Evolutionary conservation across 176 grass and related monocot genomes (phyloP), one percentile per base, ranked within the genome.

Genomic region (Rhipidocladum racemiflorum): DNA sequence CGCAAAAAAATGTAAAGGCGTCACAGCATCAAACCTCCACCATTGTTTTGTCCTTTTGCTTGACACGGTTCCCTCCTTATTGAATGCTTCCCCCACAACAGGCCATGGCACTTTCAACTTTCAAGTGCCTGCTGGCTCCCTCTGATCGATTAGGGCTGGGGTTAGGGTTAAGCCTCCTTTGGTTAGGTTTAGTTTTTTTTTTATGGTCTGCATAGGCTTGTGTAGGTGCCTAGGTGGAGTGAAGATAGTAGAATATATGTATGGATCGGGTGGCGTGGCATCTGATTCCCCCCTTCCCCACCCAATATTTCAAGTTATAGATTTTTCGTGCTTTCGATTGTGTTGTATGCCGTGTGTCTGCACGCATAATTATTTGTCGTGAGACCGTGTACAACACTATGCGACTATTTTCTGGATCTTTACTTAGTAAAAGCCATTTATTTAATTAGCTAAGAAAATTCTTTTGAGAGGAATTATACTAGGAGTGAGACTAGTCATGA

Each of bases 151-250:
- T 83, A 46, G 68, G 45, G 83, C 76, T 76, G 62, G 30, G 15
- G 75, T 62, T 77, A 59, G 32, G 14, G 65, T 79, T 79, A 79
- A 67, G 13, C 38, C 75, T 15, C 54, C 71, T 74, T 29, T 83
- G 24, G 87, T 92, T 83, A 91, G 90, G 87, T 80, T 93, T 93
- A 93, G 88, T 88, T 88, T 87, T 85, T 43, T 28, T 64, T 85
- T 86, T 78, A n/a, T 76, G 69, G 36, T 32, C 35, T 77, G 87
- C 72, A 1, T 72, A n/a, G 75, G 65, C 11, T 56, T 29, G 32
- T 50, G 51, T 34, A 48, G 51, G 71, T 29, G 32, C 36, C 36
- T 34, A 48, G 51, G 71, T 43, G 82, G 68, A 64, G 85, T 50
- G 70, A 85, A 73, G 65, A 28, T 86, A 81, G 87, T 89, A 84